Conservation (phyloP, 2,329 filamentous ascomycete genomes). For the Fusarium transvaalense region DNA sequence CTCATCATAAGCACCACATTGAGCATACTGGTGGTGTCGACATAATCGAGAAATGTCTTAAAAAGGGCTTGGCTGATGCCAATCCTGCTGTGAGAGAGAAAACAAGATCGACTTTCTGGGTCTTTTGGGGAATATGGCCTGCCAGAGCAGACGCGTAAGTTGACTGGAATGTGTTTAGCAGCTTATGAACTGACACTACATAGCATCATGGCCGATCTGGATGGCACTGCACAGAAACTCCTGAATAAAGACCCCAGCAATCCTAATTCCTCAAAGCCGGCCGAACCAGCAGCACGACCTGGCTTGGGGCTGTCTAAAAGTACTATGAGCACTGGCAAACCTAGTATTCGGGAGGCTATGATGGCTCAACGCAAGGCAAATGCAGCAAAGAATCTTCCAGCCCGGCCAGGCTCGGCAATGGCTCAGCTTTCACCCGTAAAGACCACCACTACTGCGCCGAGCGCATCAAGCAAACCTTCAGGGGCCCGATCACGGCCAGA, state of each 20-base stretch:
- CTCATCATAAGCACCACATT: conserved; percentile 81
- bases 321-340: conserved; percentile 68
- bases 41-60: conserved; percentile 86
- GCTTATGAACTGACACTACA: conserved; percentile 38
- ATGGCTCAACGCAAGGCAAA: conserved; percentile 81
- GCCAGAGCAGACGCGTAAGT: conserved; percentile 78
- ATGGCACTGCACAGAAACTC: conserved; percentile 81
- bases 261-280: conserved; percentile 74
- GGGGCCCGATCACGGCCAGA: conserved; percentile 59
- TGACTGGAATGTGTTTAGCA: background rate
- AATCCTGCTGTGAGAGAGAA: conserved; percentile 91
- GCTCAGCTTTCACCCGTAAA: conserved; percentile 68
- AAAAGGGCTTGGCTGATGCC: conserved; percentile 87
- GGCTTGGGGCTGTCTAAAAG: conserved; percentile 73
- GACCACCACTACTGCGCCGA: conserved; percentile 50
- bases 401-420: conserved; percentile 74
- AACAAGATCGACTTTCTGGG: conserved; percentile 89
- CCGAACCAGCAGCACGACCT: conserved; percentile 63
- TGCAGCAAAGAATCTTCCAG: conserved; percentile 63
- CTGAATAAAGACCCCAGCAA: conserved; percentile 88
- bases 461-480: conserved; percentile 53
- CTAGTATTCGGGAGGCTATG: conserved; percentile 84
- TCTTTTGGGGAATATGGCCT: conserved; percentile 82
- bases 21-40: conserved; percentile 89
- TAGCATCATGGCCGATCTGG: conserved; percentile 83